Evolutionary conservation across 345 rosid genomes (phyloP).

Genomic region (Melaleuca alternifolia): DNA sequence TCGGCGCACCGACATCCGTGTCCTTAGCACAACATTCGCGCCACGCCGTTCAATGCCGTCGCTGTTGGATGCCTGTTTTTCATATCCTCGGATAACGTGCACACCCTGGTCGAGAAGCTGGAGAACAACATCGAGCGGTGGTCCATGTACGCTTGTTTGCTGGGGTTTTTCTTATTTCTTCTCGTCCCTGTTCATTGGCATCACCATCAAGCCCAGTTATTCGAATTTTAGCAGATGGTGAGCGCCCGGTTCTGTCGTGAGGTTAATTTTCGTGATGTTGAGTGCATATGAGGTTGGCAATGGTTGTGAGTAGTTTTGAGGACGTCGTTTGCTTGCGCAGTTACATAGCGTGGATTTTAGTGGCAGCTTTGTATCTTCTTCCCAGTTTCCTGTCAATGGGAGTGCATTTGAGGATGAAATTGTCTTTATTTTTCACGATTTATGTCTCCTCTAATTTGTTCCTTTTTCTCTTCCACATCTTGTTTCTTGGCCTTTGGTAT

Average conservation of each 20-base stretch:
- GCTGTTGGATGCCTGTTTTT: constrained; percentile 88
- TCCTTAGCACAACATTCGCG: constrained; percentile 98
- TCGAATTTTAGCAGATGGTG: constrained; percentile 97
- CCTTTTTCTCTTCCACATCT: constrained; percentile 87
- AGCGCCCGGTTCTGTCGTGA: not conserved
- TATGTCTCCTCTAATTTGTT: constrained; percentile 77
- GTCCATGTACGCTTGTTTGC: constrained; percentile 97
- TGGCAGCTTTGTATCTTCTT: constrained; percentile 95
- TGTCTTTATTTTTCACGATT: constrained; percentile 85
- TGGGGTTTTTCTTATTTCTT: constrained; percentile 99
- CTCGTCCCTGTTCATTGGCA: constrained; percentile 92
- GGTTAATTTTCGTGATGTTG: not conserved
- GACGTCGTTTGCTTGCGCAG: constrained; percentile 26
- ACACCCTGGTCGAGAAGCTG: constrained; percentile 85
- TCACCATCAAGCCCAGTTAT: constrained; percentile 92
- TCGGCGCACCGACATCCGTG: constrained; percentile 78
- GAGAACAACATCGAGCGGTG: constrained; percentile 90
- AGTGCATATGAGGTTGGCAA: not conserved
- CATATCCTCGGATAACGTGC: constrained; percentile 94
- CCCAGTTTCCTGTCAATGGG: constrained; percentile 99
- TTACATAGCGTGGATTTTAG: constrained; percentile 96
- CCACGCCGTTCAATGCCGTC: constrained; percentile 93
- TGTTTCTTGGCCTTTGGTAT: constrained; percentile 90
- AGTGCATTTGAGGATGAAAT: constrained; percentile 97
- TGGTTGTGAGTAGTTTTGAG: not conserved